Percentiles rank a stretch among this genome's conserved stretches.
Evolutionary conservation across 495 filamentous ascomycete species (phyloP).

Genomic region (Patellaria atrata): DNA sequence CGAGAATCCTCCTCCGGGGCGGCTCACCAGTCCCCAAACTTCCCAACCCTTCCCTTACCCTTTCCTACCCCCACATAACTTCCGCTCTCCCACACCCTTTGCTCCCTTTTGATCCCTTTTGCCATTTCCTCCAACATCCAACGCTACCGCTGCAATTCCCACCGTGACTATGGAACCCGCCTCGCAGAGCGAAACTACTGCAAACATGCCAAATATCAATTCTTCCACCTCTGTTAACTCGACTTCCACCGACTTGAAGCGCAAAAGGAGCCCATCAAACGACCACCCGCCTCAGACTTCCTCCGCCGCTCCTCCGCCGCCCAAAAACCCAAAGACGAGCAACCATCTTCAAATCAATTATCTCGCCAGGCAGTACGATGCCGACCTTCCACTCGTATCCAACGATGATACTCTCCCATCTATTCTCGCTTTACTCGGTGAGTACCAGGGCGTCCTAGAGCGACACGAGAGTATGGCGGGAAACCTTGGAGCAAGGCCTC

Average conservation of each 20-base stretch:
- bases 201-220: not conserved
- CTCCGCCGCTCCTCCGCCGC: conserved; percentile 29
- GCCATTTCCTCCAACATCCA: conserved; percentile 3
- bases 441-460: conserved; percentile 72
- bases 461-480: conserved; percentile 74
- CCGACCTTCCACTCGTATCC: conserved; percentile 47
- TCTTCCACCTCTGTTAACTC: not conserved
- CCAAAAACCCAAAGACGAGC: conserved; percentile 36
- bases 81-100: conserved; percentile 10
- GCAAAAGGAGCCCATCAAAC: conserved; percentile 44
- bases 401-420: conserved; percentile 44
- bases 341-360: conserved; percentile 73
- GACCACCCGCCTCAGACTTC: conserved; percentile 21
- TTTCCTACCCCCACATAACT: conserved; percentile 7
- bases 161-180: no score
- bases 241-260: conserved; percentile 29
- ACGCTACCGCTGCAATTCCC: not conserved
- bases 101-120: conserved; percentile 10
- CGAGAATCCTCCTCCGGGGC: conserved; percentile 8
- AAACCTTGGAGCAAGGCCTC: conserved; percentile 69
- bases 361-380: conserved; percentile 47
- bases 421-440: conserved; percentile 51
- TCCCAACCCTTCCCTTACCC: conserved; percentile 3
- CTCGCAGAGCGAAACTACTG: conserved; percentile 1
- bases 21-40: conserved; percentile 1